phyloP scores from a whole-genome alignment of 768 basidiomycete genomes.

The Erythrobasidium yunnanense region DNA sequence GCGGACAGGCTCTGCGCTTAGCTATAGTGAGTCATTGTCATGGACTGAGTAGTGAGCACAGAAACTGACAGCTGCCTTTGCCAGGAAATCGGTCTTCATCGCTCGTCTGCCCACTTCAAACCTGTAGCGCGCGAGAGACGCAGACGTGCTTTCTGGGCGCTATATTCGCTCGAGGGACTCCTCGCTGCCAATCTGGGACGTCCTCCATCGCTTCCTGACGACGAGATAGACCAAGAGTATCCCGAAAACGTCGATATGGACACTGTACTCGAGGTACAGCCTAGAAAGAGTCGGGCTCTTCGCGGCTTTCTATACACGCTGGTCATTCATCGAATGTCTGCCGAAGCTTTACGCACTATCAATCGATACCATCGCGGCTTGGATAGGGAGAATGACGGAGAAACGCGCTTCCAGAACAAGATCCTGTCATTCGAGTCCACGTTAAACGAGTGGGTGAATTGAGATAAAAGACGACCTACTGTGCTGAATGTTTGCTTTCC shows the following conservation, averaged over 20 bases:
- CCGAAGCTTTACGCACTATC: neutral
- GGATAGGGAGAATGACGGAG: neutral
- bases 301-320: neutral
- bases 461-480: neutral
- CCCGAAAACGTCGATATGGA: neutral
- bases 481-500: neutral
- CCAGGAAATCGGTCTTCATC: conserved; percentile 27
- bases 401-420: neutral
- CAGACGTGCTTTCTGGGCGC: conserved; percentile 18
- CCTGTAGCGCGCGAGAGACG: conserved; percentile 9
- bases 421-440: neutral
- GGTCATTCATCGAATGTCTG: conserved; percentile 7
- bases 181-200: conserved; percentile 21
- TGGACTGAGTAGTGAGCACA: neutral
- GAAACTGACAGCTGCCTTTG: neutral
- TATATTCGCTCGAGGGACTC: conserved; percentile 11
- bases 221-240: conserved; percentile 20
- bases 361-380: neutral
- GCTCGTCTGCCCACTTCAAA: conserved; percentile 8
- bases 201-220: conserved; percentile 4
- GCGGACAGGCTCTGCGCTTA: conserved; percentile 14
- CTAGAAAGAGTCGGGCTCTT: neutral
- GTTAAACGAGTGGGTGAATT: neutral
- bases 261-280: neutral
- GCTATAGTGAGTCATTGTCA: conserved; percentile 4